Base-by-base conservation (phyloP, 2,329 filamentous ascomycete species). In the Alternaria sp. region DNA sequence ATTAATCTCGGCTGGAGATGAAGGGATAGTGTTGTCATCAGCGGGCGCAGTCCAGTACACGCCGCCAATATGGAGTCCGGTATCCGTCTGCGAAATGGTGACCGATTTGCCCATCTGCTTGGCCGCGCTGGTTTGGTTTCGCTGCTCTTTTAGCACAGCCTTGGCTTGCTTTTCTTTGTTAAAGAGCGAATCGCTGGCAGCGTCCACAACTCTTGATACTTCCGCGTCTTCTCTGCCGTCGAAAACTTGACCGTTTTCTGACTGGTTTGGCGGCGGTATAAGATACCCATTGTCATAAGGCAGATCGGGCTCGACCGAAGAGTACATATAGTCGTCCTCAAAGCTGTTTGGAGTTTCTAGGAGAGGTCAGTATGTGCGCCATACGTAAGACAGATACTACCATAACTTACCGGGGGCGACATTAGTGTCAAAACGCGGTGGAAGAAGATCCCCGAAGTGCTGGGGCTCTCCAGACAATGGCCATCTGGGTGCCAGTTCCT, bases 1-100 rank as follows among this genome's bases (percentile, higher is more conserved):
- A 8, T 38, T n/a, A 20, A 38, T 56, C 4, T 51, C 41, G 0
- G 5, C 18, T 10, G 45, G 44, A 8, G 49, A 49, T 5, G 18
- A 14, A 16, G 60, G 63, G 27, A 65, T 61, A 7, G 48, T 46
- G 2, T 2, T 0, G 27, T 62, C 51, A 4, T 52, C 12, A 10
- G 22, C 34, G 7, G 55, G 46, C 12, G 54, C 22, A 3, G 11
- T 44, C 51, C 51, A 57, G 16, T 41, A 41, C 8, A 40, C 20
- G 18, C 54, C 44, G n/a, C 36, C n/a, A 7, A 54, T 32, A 10
- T n/a, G 8, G 16, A 18, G 4, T 16, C 51, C 51, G n/a, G 51
- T 54, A 12, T 28, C 20, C 8, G 38, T 44, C 12, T 30, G 40
- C 8, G 22, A n/a, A n/a, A 54, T 34, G 4, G 6, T 27, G 14